Base-by-base conservation (phyloP, 306 rosid genomes). In the Rubus idaeus region DNA sequence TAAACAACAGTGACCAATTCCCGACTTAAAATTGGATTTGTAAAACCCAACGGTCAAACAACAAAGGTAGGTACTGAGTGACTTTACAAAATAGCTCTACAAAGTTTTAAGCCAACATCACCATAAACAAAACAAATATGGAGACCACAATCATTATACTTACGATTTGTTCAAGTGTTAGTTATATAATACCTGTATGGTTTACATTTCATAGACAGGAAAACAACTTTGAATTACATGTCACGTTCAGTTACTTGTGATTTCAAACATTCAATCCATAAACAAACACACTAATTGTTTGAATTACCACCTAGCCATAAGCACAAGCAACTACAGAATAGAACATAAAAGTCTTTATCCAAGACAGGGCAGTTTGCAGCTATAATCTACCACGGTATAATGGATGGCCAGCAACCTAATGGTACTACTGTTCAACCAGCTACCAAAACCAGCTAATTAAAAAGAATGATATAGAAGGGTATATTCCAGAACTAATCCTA, bases 401-500 rank as follows among this genome's bases (percentile, higher is more conserved):
- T 21, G 8, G 56, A 57, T 44, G 68, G 44, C 14, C 44, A 73
- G 56, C 21, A 26, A 58, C 30, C 44, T 57, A 73, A 57, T 55
- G 53, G 41, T 44, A 9, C 21, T 10, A 42, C 12, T 4, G 56
- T 42, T 57, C 44, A 5, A 73, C 6, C 17, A 73, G 71, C 51
- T 49, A 66, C 40, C 35, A 66, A 49, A 66, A 41, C 50, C 30
- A 67, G 77, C 44, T 4, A 1, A 35, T 16, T 6, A 62, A 67
- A 20, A 9, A 37, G 66, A n/a, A 56, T 37, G 35, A 4, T 6
- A 52, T 57, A 39, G 42, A 62, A 62, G 41, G 55, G 51, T 37
- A 7, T 35, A 45, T 69, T 68, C 30, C 12, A 70, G 70, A 56
- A 75, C 66, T 42, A 73, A 47, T 77, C 73, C 73, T 60, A 79